These are phyloP conservation scores for Xerocomus minutiporus DNA, from an alignment of 1,284 basidiomycete species.

Conservation along the genomic window DNA sequence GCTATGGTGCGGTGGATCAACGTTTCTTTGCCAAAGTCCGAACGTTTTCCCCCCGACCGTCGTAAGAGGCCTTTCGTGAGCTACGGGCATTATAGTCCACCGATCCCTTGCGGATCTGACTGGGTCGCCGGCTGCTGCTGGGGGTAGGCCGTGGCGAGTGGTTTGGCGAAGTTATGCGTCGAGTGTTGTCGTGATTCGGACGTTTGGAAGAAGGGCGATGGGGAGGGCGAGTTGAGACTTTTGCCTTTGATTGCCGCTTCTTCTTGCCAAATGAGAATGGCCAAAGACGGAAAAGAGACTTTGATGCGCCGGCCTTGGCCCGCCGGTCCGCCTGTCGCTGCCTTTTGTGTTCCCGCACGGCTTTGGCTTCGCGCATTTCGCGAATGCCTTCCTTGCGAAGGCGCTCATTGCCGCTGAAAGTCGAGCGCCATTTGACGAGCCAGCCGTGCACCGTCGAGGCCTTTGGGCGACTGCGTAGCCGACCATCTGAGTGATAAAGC, in stretches of 20 bases:
- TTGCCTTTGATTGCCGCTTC: conserved; percentile 10
- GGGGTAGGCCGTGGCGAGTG: conserved; percentile 17
- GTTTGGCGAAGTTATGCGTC: conserved; percentile 9
- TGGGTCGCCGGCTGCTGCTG: conserved; percentile 20
- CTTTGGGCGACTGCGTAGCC: conserved; percentile 45
- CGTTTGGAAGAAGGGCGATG: conserved; percentile 13
- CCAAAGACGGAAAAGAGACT: conserved; percentile 14
- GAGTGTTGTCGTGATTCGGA: conserved; percentile 9
- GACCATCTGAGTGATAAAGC: conserved; percentile 48
- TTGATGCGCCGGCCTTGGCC: conserved; percentile 15
- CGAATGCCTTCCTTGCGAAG: conserved; percentile 45
- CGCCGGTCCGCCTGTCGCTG: conserved; percentile 21
- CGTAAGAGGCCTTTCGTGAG: conserved; percentile 23
- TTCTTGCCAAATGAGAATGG: conserved; percentile 19
- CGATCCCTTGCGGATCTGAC: conserved; percentile 11
- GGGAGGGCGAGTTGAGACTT: conserved; percentile 4
- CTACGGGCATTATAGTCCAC: conserved; percentile 3
- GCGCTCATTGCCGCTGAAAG: conserved; percentile 60
- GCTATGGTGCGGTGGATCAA: conserved; percentile 1
- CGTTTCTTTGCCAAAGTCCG: conserved; percentile 8
- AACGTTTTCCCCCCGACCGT: conserved; percentile 7
- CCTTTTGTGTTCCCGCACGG: conserved; percentile 22
- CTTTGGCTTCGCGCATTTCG: conserved; percentile 55
- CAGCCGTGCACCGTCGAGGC: conserved; percentile 70
- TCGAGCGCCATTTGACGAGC: conserved; percentile 75